Evolutionary conservation across 176 grass and related monocot genomes (phyloP), one percentile per base, ranked within the genome.

Genomic region (Raddia guianensis): DNA sequence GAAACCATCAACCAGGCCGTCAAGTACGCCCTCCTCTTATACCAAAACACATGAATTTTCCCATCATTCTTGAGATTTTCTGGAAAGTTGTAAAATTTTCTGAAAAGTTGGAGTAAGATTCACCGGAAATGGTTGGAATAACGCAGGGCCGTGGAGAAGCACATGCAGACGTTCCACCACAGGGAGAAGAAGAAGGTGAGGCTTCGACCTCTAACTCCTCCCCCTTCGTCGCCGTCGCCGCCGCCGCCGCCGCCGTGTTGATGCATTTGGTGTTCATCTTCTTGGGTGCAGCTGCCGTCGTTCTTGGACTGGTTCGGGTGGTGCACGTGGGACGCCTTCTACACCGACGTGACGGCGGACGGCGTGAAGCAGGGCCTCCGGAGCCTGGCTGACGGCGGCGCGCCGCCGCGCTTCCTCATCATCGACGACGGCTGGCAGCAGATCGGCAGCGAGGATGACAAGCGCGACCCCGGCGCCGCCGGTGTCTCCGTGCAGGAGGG

Each of bases 311-410:
- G 94, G 89, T 97, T 97, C 45, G 94, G 94, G 1, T 97, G 94
- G 91, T 97, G 94, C 84, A 97, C 94, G 5, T 97, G 94, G 94
- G 94, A 97, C 66, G 94, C 94, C 1, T 97, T 91, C 94, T 97
- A 97, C 86, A 97, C 94, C 14, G 94, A 93, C 44, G 89, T 97
- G 67, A 93, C 91, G 10, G 82, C 89, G 66, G 85, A 84, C 63
- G 89, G 87, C 73, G 89, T 91, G 33, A 83, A 91, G 68, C 70
- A 86, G 21, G 94, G 91, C 1, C 87, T 94, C 50, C 51, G 58
- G 57, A 97, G 88, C 88, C 82, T 97, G 12, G 73, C 90, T 0
- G 81, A 86, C 18, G 94, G 91, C 48, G 89, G 89, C 34, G 79
- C 87, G 37, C 89, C 87, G 48, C 94, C 94, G 9, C 82, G 94